phyloP scores from a whole-genome alignment of 441 rosid genomes.

The Lepidium campestre region DNA sequence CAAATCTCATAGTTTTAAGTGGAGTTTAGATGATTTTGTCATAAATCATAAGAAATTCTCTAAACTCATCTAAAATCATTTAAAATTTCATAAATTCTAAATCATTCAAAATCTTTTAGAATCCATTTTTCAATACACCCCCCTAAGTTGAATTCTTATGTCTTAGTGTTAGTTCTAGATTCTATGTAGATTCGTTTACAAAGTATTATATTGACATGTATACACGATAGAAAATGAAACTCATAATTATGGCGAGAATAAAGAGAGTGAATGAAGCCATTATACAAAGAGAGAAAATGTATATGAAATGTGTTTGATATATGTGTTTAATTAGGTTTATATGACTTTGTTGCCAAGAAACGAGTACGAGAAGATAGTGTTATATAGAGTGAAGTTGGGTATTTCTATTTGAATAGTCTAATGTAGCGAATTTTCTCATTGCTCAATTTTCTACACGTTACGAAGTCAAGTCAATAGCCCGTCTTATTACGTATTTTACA shows the following conservation, averaged over 20 bases:
- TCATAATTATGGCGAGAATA: neutral
- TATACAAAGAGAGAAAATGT: neutral
- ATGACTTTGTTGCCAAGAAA: neutral
- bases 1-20: too few species aligned
- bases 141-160: too few species aligned
- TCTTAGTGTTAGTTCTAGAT: too few species aligned
- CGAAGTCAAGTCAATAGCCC: neutral
- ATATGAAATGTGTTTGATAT: neutral
- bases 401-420: neutral
- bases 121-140: too few species aligned
- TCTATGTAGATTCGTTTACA: too few species aligned
- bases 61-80: too few species aligned
- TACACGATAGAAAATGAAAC: too few species aligned
- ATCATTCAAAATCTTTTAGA: too few species aligned
- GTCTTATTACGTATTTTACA: neutral
- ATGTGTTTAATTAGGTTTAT: neutral
- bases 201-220: too few species aligned
- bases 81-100: too few species aligned
- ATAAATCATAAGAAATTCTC: too few species aligned
- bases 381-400: constrained; percentile 4
- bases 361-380: neutral
- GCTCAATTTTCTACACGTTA: neutral
- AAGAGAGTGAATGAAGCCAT: constrained; percentile 4
- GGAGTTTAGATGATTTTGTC: too few species aligned
- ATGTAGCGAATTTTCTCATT: neutral